phyloP scores from a whole-genome alignment of 2,329 filamentous ascomycete species.

The Alternaria gansuensis region DNA sequence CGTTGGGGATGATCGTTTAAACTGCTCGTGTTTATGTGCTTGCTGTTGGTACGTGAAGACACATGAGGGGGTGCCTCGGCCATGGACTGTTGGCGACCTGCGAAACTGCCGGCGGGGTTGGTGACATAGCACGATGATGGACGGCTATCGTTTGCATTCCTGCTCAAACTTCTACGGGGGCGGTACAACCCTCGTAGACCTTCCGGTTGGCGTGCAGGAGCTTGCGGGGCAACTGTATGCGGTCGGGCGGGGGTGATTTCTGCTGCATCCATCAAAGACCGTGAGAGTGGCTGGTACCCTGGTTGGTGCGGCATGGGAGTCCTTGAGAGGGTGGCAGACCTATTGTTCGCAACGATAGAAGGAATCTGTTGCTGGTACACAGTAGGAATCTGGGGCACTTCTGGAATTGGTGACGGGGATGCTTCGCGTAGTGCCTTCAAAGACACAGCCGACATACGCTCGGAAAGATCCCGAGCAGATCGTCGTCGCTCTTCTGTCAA shows the following conservation, averaged over 20 bases:
- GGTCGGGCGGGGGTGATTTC: constrained; percentile 20
- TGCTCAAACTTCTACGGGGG: constrained; percentile 19
- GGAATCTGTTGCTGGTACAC: constrained; percentile 21
- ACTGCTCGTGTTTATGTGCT: constrained; percentile 25
- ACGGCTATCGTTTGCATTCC: constrained; percentile 23
- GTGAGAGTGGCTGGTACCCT: constrained; percentile 12
- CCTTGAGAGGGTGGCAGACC: constrained; percentile 15
- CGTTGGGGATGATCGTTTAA: constrained; percentile 27
- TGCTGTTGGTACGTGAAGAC: constrained; percentile 30
- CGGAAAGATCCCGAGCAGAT: constrained; percentile 42
- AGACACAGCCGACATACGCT: constrained; percentile 46
- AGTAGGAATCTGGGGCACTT: constrained; percentile 36
- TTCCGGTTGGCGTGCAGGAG: constrained; percentile 28
- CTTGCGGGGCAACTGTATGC: constrained; percentile 20
- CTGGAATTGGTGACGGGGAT: constrained; percentile 25
- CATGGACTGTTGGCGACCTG: constrained; percentile 20
- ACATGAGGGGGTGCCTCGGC: constrained; percentile 23
- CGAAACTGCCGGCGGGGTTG: constrained; percentile 7
- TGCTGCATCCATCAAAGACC: constrained; percentile 25
- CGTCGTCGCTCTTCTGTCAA: constrained; percentile 36
- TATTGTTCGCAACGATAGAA: constrained; percentile 19
- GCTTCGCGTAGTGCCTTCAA: constrained; percentile 30
- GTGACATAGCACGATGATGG: constrained; percentile 27
- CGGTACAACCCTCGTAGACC: constrained; percentile 37
- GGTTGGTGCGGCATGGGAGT: constrained; percentile 20